phyloP scores from a whole-genome alignment of 306 rosid genomes.

The Glycine soja region DNA sequence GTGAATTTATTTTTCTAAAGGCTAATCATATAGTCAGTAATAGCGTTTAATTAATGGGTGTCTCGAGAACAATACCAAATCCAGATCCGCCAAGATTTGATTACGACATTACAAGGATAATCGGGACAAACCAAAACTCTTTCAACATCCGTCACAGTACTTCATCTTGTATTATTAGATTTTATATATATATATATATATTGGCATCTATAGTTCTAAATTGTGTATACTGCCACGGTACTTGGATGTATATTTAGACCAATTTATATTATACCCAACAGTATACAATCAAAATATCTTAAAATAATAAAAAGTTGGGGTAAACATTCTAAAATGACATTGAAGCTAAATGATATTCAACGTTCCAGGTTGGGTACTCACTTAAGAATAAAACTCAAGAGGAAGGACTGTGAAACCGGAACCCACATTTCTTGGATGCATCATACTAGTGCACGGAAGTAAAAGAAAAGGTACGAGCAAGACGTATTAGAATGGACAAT shows the following conservation, averaged over 20 bases:
- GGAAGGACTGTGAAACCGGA: background rate
- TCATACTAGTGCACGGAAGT: background rate
- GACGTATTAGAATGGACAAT: background rate
- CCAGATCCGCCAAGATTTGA: slow-evolving; percentile 36
- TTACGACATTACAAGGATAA: background rate
- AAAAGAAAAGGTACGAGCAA: background rate
- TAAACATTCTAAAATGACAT: background rate
- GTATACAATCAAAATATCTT: too few species aligned
- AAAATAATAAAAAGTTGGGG: background rate
- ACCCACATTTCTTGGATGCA: background rate
- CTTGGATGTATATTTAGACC: background rate
- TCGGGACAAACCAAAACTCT: background rate
- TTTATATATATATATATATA: too few species aligned
- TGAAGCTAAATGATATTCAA: too few species aligned
- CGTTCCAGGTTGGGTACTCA: too few species aligned
- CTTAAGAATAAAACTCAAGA: background rate
- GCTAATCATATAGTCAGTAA: background rate
- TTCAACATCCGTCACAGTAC: background rate
- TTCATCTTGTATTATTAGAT: background rate
- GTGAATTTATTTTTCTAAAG: background rate
- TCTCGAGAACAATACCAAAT: background rate
- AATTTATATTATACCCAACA: too few species aligned
- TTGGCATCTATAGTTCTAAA: too few species aligned
- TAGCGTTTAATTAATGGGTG: background rate
- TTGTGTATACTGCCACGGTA: too few species aligned